Base-by-base conservation (phyloP, 306 rosid genomes). In the Begonia loranthoides region DNA sequence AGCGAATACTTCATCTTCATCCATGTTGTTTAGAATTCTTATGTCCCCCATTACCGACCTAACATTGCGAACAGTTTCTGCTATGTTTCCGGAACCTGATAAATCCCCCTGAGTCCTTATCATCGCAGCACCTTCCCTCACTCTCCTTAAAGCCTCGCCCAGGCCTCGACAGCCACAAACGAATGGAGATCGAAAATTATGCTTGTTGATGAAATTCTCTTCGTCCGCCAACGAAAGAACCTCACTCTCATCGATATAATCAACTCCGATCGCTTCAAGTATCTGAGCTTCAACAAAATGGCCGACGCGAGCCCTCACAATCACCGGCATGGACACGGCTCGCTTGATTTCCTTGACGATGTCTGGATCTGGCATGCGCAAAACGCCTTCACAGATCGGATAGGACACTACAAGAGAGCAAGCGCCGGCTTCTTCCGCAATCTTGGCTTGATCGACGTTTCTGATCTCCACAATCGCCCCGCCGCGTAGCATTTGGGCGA, bases 241-340 rank as follows among this genome's bases (percentile, higher is more conserved):
- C 58, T 83, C 90, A 73, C 79, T 80, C 56, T 87, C 96, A 61
- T 87, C 90, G 58, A 87, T 54, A 56, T 80, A 80, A 41, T 76
- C 89, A 2, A 75, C 90, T 1, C 82, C 88, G 13, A 70, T 14
- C 24, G 76, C 65, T 64, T 80, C 79, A 0, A 87, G 84, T 45
- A 87, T 78, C 87, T 87, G 96, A 1, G 94, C 94, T 56, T 87
- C 94, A 0, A 80, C 96, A 67, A 87, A 83, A 50, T 87, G 96
- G 9, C 90, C 96, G 5, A 80, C 73, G 21, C 96, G 75, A 9
- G 76, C 79, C 41, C 81, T 65, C n/a, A 78, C 73, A 53, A 87
- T 57, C 1, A 87, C 47, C 11, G 94, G 96, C 33, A 83, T 50
- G 12, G 84, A 73, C 1, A 83, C 77, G 5, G 57, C 45, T 2